phyloP scores from a whole-genome alignment of 2,329 filamentous ascomycete genomes.

The Seiridium unicorne region DNA sequence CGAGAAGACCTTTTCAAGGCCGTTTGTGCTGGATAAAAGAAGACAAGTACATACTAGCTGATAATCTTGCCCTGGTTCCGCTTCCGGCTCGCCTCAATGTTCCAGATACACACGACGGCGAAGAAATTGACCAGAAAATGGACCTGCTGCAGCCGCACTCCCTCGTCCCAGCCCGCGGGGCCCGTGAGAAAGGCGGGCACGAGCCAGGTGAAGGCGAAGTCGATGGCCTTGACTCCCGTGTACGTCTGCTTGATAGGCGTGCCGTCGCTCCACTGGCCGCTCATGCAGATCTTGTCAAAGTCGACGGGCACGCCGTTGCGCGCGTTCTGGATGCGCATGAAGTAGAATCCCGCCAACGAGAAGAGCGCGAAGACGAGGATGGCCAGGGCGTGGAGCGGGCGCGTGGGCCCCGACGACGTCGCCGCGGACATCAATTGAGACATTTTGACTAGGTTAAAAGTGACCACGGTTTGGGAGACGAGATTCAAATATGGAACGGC shows the following conservation, averaged over 20 bases:
- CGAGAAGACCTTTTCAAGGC: no score
- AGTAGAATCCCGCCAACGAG: not conserved
- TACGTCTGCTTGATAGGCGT: constrained; percentile 18
- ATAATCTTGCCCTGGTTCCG: constrained; percentile 19
- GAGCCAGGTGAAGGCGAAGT: constrained; percentile 16
- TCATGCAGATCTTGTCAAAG: not conserved
- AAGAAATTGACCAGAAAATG: constrained; percentile 26
- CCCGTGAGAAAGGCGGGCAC: constrained; percentile 23
- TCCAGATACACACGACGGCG: constrained; percentile 21
- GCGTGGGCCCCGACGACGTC: not conserved
- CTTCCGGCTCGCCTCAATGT: constrained; percentile 20
- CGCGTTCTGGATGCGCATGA: not conserved
- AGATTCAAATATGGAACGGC: no score
- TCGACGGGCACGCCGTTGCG: not conserved
- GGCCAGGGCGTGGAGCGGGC: not conserved
- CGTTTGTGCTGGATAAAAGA: no score
- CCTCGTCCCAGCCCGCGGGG: constrained; percentile 20
- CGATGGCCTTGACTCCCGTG: constrained; percentile 20
- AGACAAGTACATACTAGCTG: constrained; percentile 20
- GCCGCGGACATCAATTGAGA: not conserved
- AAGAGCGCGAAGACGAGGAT: not conserved
- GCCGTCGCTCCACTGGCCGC: constrained; percentile 12
- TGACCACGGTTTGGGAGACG: no score
- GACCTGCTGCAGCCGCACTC: constrained; percentile 22
- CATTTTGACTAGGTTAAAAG: not conserved